phyloP scores from a whole-genome alignment of 768 basidiomycete genomes.

The Podaxis sp. region DNA sequence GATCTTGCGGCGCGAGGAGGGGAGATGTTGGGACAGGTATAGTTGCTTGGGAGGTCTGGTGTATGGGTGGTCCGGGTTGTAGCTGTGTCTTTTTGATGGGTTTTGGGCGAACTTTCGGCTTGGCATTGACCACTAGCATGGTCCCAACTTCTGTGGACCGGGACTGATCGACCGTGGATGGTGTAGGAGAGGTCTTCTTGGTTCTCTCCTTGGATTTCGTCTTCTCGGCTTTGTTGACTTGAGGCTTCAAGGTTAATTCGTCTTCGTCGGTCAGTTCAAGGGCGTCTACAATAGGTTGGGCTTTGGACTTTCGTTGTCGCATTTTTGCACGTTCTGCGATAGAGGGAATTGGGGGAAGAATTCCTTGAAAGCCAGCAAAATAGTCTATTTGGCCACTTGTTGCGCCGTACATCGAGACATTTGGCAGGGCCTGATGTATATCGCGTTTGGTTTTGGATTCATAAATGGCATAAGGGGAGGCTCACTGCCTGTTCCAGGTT shows the following conservation, averaged over 20 bases:
- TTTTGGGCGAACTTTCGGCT: conserved; percentile 12
- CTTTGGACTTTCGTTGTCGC: conserved; percentile 34
- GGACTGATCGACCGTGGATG: neutral
- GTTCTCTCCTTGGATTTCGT: conserved; percentile 21
- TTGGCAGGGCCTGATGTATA: neutral
- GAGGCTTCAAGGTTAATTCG: conserved; percentile 10
- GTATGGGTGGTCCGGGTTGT: conserved; percentile 5
- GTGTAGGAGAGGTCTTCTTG: neutral
- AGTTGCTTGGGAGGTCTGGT: conserved; percentile 8
- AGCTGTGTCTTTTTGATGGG: conserved; percentile 18
- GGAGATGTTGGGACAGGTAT: conserved; percentile 19
- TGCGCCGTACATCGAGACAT: neutral
- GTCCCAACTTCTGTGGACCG: neutral
- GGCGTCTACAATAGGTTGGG: neutral
- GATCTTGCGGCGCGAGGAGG: conserved; percentile 17
- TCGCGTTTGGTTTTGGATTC: neutral
- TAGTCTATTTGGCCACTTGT: conserved; percentile 7
- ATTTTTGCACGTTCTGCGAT: conserved; percentile 62
- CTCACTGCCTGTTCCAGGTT: neutral
- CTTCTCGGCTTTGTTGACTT: conserved; percentile 3
- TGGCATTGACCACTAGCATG: conserved; percentile 4
- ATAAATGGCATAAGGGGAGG: neutral
- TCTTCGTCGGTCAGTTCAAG: conserved; percentile 21
- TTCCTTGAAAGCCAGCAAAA: conserved; percentile 12
- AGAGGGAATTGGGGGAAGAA: conserved; percentile 20